A percentile compares a stretch with the other conserved stretches of the same genome.
phyloP scores from a whole-genome alignment of 345 rosid genomes.

The Aquilaria sinensis region DNA sequence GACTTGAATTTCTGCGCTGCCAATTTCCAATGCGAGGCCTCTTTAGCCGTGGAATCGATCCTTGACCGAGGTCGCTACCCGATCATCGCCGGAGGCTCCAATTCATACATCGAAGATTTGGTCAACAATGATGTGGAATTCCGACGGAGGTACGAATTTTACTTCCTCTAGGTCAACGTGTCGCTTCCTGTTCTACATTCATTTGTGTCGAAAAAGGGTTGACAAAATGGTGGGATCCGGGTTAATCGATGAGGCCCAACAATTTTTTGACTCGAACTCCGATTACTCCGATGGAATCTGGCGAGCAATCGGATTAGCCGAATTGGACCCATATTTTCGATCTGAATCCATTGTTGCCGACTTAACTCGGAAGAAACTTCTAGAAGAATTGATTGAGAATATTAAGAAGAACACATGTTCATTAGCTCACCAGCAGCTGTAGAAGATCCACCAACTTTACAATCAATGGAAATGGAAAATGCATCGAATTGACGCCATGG shows the following conservation, averaged over 20 bases:
- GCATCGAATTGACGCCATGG: too few relatives aligned
- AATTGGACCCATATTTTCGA: constrained; percentile 48
- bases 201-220: constrained; percentile 47
- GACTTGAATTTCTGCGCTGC: constrained; percentile 39
- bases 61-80: constrained; percentile 46
- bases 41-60: constrained; percentile 32
- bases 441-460: too few relatives aligned
- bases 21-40: constrained; percentile 43
- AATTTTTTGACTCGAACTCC: constrained; percentile 28
- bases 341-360: constrained; percentile 29
- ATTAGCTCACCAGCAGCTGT: too few relatives aligned
- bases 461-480: too few relatives aligned
- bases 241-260: constrained; percentile 22
- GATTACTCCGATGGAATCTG: constrained; percentile 39
- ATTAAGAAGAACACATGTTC: constrained; percentile 33
- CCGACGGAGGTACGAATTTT: constrained; percentile 38
- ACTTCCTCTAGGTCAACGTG: constrained; percentile 69
- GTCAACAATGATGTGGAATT: constrained; percentile 7
- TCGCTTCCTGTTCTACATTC: constrained; percentile 41
- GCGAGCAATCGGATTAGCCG: constrained; percentile 71
- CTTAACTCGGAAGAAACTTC: constrained; percentile 20
- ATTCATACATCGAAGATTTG: constrained; percentile 61
- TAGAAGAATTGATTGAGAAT: constrained; percentile 39
- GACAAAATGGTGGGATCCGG: constrained; percentile 48
- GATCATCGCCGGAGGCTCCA: constrained; percentile 77